Conservation (phyloP, 2,329 filamentous ascomycete species). For the Biscogniauxia sp. region DNA sequence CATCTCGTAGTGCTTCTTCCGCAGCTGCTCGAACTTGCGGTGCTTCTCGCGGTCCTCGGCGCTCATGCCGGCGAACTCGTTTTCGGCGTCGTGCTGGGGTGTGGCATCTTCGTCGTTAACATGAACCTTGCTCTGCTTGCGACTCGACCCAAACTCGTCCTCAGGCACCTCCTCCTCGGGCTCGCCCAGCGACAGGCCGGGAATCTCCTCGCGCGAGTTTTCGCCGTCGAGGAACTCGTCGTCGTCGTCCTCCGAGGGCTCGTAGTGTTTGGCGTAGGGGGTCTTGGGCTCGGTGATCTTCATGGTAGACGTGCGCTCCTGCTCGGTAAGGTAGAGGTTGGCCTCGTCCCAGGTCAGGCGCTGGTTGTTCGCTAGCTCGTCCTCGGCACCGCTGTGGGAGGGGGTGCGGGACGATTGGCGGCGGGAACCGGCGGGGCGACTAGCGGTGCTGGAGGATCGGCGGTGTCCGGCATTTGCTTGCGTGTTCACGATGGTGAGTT, state of each 20-base stretch:
- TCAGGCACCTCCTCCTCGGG: slow-evolving; percentile 72
- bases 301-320: slow-evolving; percentile 94
- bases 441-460: slow-evolving; percentile 73
- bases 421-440: slow-evolving; percentile 63
- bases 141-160: slow-evolving; percentile 35
- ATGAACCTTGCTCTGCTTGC: slow-evolving; percentile 66
- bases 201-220: slow-evolving; percentile 71
- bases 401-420: slow-evolving; percentile 61
- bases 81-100: slow-evolving; percentile 60
- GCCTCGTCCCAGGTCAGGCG: slow-evolving; percentile 98
- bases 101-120: slow-evolving; percentile 61
- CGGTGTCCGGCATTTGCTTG: slow-evolving; percentile 89
- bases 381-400: slow-evolving; percentile 40
- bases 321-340: slow-evolving; percentile 94
- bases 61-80: slow-evolving; percentile 51
- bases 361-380: slow-evolving; percentile 59
- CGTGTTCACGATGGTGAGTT: slow-evolving; percentile 91
- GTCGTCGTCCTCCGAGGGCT: slow-evolving; percentile 83
- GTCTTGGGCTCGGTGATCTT: slow-evolving; percentile 99
- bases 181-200: slow-evolving; percentile 87
- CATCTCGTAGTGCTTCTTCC: slow-evolving; percentile 99
- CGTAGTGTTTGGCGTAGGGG: slow-evolving; percentile 89
- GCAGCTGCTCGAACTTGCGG: slow-evolving; percentile 80
- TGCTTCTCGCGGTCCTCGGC: slow-evolving; percentile 88
- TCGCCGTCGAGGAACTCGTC: slow-evolving; percentile 60